Evolutionary conservation across 2,329 filamentous ascomycete species (phyloP).

Genomic region (Microascus cirrosus): DNA sequence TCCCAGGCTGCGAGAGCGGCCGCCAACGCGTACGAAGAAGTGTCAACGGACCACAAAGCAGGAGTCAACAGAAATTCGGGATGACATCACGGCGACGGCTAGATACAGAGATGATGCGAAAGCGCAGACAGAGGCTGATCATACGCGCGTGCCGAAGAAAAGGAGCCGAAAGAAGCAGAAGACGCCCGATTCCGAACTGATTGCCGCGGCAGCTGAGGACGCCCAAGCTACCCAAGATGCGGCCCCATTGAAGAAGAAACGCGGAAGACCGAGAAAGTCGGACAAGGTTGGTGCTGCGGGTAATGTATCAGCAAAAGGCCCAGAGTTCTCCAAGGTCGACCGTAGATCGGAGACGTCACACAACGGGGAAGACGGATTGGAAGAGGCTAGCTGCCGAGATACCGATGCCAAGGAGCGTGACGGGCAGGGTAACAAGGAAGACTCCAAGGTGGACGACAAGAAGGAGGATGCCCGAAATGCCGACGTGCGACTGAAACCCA

Average conservation of each 20-base stretch:
- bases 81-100: not conserved
- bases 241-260: not conserved
- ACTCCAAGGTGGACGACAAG: not conserved
- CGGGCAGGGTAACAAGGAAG: not conserved
- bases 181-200: not conserved
- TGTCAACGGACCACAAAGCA: constrained; percentile 2
- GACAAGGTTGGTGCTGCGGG: constrained; percentile 6
- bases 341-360: not conserved
- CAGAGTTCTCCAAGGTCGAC: not conserved
- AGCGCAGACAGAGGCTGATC: not conserved
- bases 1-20: not conserved
- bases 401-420: not conserved
- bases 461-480: not conserved
- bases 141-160: not conserved
- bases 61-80: not conserved
- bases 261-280: not conserved
- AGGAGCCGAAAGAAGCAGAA: constrained; percentile 3
- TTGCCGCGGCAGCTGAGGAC: not conserved
- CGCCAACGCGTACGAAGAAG: not conserved
- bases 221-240: not conserved
- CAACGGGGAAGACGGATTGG: not conserved
- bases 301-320: not conserved
- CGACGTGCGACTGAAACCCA: not conserved
- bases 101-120: not conserved
- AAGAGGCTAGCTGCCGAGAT: not conserved